Base-by-base conservation (phyloP, 208 protist genomes). In the Histomonas meleagridis region DNA sequence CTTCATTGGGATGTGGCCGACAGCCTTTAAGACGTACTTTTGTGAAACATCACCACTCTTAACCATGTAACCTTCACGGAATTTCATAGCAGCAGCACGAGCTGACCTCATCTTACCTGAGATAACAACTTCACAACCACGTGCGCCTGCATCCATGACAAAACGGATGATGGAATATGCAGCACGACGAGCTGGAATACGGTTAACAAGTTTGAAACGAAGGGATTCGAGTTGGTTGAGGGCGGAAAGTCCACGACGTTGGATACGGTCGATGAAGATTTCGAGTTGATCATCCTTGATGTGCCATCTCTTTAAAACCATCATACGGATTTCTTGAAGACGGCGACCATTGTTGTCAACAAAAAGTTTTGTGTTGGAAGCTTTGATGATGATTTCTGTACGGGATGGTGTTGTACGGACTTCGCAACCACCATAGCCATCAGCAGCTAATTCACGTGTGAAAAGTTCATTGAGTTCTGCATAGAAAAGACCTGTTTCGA, bases 381-480 rank as follows among this genome's bases (percentile, higher is more conserved):
- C 97, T 91, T 96, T 95, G 95, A 99, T 99, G 94, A 98, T 97
- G 93, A 99, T 98, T 95, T 99, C 97, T 49, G 97, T 99, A 93
- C 96, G 96, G 90, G 94, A 94, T 92, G 97, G 96, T 40, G 97
- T 99, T 38, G 96, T 95, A 92, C 97, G 96, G 93, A 99, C 96
- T 94, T 98, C 97, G 35, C 99, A 97, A 79, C 98, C 98, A 90
- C 95, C 93, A 93, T 97, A 97, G 92, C 94, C 93, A 90, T 98
- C 98, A 94, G 99, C 97, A 90, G 96, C 96, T 35, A 99, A 96
- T 95, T 99, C 98, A 93, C 97, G 95, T 92, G 97, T 98, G 69
- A 99, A 95, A 91, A 99, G 98, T 95, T 99, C 98, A 95, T 99
- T 99, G 79, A 99, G 96, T 95, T 99, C 98, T 92, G 98, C 98